Conservation (phyloP, 2,329 filamentous ascomycete genomes). For the Daldinia sp. region DNA sequence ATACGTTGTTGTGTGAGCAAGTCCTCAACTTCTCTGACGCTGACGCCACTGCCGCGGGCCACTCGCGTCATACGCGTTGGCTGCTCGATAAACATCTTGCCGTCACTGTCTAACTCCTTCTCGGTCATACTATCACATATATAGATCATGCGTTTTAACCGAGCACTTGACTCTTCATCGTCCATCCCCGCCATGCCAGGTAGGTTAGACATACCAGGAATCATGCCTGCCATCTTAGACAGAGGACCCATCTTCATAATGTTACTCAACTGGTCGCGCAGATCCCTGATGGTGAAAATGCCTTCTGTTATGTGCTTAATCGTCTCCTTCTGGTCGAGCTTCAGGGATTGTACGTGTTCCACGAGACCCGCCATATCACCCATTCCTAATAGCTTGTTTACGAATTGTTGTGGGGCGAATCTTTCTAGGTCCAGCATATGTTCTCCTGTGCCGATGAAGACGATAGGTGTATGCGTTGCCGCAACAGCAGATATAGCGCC, state of each 20-base stretch:
- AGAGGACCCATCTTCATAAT: slow-evolving; percentile 99
- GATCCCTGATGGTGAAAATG: slow-evolving; percentile 92
- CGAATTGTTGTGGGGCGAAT: slow-evolving; percentile 91
- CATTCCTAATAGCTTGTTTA: slow-evolving; percentile 95
- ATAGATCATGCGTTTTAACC: slow-evolving; percentile 98
- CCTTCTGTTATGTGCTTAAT: slow-evolving; percentile 99
- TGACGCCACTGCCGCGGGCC: slow-evolving; percentile 88
- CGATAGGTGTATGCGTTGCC: slow-evolving; percentile 94
- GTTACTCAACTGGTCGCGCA: slow-evolving; percentile 93
- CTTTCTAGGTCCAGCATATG: slow-evolving; percentile 95
- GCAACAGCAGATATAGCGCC: slow-evolving; percentile 98
- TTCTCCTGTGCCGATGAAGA: slow-evolving; percentile 97
- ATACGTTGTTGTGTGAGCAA: slow-evolving; percentile 96
- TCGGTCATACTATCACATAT: slow-evolving; percentile 98
- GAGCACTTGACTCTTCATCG: slow-evolving; percentile 92
- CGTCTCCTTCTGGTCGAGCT: slow-evolving; percentile 96
- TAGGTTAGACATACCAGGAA: slow-evolving; percentile 90
- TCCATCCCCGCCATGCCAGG: slow-evolving; percentile 86
- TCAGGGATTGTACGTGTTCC: slow-evolving; percentile 94
- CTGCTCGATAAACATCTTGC: slow-evolving; percentile 92
- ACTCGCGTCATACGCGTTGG: slow-evolving; percentile 93
- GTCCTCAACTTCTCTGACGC: slow-evolving; percentile 92
- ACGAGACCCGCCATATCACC: slow-evolving; percentile 95
- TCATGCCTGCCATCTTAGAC: slow-evolving; percentile 98
- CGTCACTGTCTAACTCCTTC: slow-evolving; percentile 93